Evolutionary conservation across 495 filamentous ascomycete genomes (phyloP).

Genomic region (Rusavskia elegans): DNA sequence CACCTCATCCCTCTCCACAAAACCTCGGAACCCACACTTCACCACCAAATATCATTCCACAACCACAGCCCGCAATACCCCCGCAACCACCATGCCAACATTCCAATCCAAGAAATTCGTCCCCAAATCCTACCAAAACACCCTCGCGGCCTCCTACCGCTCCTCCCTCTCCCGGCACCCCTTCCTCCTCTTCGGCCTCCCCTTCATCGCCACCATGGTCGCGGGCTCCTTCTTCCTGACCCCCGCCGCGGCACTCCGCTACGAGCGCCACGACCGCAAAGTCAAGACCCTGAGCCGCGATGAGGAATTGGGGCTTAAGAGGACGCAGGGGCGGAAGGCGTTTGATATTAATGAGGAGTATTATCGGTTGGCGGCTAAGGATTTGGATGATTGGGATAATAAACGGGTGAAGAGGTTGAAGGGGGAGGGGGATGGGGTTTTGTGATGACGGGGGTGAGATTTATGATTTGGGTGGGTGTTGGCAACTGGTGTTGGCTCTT

Average conservation of each 20-base stretch:
- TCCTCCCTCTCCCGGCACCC: conserved; percentile 51
- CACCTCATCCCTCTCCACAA: background rate
- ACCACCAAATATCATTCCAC: background rate
- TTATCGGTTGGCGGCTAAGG: conserved; percentile 74
- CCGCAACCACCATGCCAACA: conserved; percentile 38
- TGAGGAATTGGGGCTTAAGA: conserved; percentile 61
- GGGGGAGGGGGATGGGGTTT: conserved; percentile 75
- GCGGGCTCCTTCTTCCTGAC: conserved; percentile 88
- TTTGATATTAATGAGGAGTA: conserved; percentile 81
- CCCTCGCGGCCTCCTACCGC: conserved; percentile 66
- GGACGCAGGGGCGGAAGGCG: conserved; percentile 35
- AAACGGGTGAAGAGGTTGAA: conserved; percentile 74
- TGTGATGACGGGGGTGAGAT: conserved; percentile 26
- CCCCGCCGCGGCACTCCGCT: conserved; percentile 80
- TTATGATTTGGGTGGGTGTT: background rate
- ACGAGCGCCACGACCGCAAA: conserved; percentile 81
- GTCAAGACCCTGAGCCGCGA: conserved; percentile 67
- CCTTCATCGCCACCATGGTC: conserved; percentile 85
- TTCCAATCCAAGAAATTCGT: conserved; percentile 64
- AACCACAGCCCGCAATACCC: background rate
- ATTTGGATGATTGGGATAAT: conserved; percentile 92
- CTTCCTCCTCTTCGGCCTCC: conserved; percentile 90
- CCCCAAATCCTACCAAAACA: conserved; percentile 37
- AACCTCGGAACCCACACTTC: too few relatives aligned
- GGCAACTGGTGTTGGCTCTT: too few relatives aligned